These are phyloP conservation scores for Prunus yedoensis DNA, from an alignment of 331 rosid species.

Conservation along the genomic window DNA sequence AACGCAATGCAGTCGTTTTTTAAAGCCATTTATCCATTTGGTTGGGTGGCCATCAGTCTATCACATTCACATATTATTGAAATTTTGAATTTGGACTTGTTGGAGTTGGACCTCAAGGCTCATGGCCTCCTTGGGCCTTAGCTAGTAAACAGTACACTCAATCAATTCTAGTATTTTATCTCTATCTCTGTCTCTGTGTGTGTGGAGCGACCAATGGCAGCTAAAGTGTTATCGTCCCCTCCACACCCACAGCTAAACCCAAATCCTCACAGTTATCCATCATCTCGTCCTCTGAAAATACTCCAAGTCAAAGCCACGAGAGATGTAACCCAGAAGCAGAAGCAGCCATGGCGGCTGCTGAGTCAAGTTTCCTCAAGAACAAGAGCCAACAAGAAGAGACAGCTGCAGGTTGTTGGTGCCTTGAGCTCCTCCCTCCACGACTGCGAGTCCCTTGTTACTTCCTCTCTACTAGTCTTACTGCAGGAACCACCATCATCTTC, in stretches of 20 bases:
- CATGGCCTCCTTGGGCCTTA: too few relatives aligned
- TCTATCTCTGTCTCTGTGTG: background rate
- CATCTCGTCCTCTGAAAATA: background rate
- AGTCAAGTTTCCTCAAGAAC: background rate
- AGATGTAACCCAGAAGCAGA: background rate
- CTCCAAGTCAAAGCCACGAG: background rate
- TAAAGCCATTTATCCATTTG: background rate
- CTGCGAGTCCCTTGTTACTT: background rate
- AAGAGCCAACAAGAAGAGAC: slow-evolving; percentile 5
- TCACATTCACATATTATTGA: background rate
- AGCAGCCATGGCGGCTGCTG: slow-evolving; percentile 3
- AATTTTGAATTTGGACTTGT: background rate
- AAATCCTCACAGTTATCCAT: background rate
- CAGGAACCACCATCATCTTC: background rate
- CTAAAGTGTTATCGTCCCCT: background rate
- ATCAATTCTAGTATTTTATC: background rate
- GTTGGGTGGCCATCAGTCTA: background rate
- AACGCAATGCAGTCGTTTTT: too few relatives aligned
- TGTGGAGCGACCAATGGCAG: background rate
- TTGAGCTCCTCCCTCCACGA: background rate
- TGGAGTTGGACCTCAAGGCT: background rate
- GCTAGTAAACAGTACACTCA: background rate
- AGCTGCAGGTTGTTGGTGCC: background rate
- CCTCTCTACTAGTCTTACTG: background rate
- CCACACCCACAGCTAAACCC: background rate